Percentiles rank a stretch among this genome's conserved stretches.
phyloP scores from a whole-genome alignment of 2,329 filamentous ascomycete genomes.

The Fusarium haematococcum region DNA sequence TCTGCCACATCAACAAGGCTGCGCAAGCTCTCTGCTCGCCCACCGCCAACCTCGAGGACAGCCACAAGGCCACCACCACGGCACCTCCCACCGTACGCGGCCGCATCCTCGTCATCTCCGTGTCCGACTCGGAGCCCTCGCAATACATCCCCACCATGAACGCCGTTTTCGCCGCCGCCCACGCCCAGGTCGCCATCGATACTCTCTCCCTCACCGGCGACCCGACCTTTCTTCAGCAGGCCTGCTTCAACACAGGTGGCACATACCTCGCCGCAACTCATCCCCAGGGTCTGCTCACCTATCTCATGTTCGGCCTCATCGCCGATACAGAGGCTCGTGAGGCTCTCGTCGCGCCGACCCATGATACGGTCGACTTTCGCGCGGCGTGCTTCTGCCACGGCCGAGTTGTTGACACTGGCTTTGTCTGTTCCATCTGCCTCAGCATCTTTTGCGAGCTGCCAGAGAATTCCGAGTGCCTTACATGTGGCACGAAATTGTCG shows the following conservation, averaged over 20 bases:
- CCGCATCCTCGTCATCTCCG: slow-evolving; percentile 89
- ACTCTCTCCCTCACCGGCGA: slow-evolving; percentile 87
- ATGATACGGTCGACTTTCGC: slow-evolving; percentile 91
- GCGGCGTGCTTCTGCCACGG: slow-evolving; percentile 99
- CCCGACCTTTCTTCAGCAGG: slow-evolving; percentile 94
- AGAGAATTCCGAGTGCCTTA: slow-evolving; percentile 77
- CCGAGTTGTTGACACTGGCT: slow-evolving; percentile 89
- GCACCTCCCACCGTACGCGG: slow-evolving; percentile 51
- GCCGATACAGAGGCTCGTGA: slow-evolving; percentile 68
- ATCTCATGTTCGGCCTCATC: slow-evolving; percentile 94
- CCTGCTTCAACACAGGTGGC: slow-evolving; percentile 72
- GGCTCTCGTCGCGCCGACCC: slow-evolving; percentile 81
- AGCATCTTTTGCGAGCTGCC: slow-evolving; percentile 87
- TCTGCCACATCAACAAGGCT: slow-evolving; percentile 90
- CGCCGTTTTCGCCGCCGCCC: slow-evolving; percentile 93
- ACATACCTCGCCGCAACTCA: slow-evolving; percentile 65
- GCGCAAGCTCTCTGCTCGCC: slow-evolving; percentile 73
- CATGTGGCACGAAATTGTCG: slow-evolving; percentile 83
- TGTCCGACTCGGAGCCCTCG: slow-evolving; percentile 85
- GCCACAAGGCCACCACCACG: slow-evolving; percentile 48
- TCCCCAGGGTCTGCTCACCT: slow-evolving; percentile 83
- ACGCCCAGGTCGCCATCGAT: slow-evolving; percentile 89
- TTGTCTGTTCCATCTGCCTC: slow-evolving; percentile 95
- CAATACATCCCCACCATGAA: slow-evolving; percentile 99
- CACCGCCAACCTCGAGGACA: slow-evolving; percentile 56